Percentiles rank a stretch among this genome's conserved stretches.
Evolutionary conservation across 306 rosid genomes (phyloP).

Genomic region (Sophora flavescens): DNA sequence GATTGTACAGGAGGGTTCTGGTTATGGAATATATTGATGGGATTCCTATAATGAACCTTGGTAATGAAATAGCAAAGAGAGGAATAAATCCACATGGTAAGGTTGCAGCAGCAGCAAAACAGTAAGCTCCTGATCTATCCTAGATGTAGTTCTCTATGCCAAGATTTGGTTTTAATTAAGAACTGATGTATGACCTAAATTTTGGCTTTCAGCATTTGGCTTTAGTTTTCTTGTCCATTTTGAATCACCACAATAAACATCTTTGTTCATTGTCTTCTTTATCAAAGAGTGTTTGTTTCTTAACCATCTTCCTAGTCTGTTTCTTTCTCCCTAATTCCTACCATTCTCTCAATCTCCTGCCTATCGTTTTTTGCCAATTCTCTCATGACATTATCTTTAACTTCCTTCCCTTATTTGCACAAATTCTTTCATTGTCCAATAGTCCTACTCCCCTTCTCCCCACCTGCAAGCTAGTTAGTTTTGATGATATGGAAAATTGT

Average conservation of each 20-base stretch:
- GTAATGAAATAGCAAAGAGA: constrained; percentile 90
- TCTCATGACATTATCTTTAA: background rate
- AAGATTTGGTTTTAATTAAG: constrained; percentile 21
- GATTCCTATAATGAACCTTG: constrained; percentile 88
- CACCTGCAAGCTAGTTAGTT: background rate
- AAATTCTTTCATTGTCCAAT: background rate
- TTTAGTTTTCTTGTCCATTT: constrained; percentile 30
- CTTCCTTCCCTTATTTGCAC: constrained; percentile 2
- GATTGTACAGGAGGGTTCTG: constrained; percentile 73
- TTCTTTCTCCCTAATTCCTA: background rate
- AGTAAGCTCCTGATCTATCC: constrained; percentile 66
- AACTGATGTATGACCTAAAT: background rate
- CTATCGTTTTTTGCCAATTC: background rate
- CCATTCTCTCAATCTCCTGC: background rate
- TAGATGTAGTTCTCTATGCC: constrained; percentile 32
- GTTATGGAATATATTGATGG: constrained; percentile 96
- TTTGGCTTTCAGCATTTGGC: constrained; percentile 11
- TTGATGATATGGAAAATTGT: background rate
- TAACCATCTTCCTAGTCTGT: background rate
- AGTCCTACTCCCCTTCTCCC: background rate
- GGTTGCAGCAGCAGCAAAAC: constrained; percentile 83
- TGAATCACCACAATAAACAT: constrained; percentile 23
- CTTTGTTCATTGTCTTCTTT: constrained; percentile 12
- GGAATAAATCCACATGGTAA: constrained; percentile 84
- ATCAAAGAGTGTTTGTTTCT: background rate